Base-by-base conservation (phyloP, 1,284 basidiomycete genomes). In the Rhodotorula sp. region DNA sequence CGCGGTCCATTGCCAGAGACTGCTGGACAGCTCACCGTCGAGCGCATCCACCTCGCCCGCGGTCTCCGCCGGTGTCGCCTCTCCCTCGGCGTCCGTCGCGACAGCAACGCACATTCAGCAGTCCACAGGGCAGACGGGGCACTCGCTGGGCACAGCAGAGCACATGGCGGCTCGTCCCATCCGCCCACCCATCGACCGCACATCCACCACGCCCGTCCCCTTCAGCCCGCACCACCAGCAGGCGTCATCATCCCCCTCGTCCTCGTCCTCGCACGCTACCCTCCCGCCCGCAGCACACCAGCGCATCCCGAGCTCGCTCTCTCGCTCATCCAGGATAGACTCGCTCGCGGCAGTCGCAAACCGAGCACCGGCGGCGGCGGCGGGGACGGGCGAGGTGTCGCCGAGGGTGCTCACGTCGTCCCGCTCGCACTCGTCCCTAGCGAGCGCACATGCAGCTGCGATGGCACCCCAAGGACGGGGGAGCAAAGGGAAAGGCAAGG, bases 321-420 rank as follows among this genome's bases (percentile, higher is more conserved):
- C 54, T 3, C 64, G 70, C 16, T 64, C 64, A 4, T 54, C 60
- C 1, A 37, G 64, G 13, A 55, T 61, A 30, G 55, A 56, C 46
- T 69, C 67, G n/a, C 67, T 69, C 62, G 60, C 65, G 18, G 48
- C 56, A 8, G 28, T 71, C 11, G 56, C 56, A 11, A 44, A 40
- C 26, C 54, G 53, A 34, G 34, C 34, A 34, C 34, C 34, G 34
- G 34, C 34, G 34, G 34, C 6, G 34, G 10, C 34, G 34, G 34
- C 34, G 34, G 34, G 6, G 34, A 34, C 34, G 34, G 34, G 34
- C 34, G 34, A 34, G 34, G 34, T 44, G 16, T 44, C 40, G 46
- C 50, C 48, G 30, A 26, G 11, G 37, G n/a, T 28, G 47, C 44
- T 15, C 28, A 31, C 40, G 9, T 44, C 40, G 40, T 44, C 40